Conservation (phyloP, 2,329 filamentous ascomycete species). For the Fusarium bactridioides region DNA sequence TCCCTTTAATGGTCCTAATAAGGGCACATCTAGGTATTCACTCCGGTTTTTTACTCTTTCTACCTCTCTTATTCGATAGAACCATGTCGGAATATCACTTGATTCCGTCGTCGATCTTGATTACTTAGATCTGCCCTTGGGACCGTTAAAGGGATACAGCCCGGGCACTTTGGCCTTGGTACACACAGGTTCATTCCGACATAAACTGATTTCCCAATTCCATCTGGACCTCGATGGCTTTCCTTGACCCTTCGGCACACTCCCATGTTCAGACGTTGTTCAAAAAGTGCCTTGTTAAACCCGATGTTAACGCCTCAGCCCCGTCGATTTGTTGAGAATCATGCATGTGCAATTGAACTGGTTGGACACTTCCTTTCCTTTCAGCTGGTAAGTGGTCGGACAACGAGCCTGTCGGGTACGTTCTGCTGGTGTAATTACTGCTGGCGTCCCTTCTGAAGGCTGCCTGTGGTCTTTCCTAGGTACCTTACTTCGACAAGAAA, state of each 20-base stretch:
- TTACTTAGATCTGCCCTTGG: too few relatives aligned
- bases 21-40: too few relatives aligned
- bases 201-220: neutral
- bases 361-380: neutral
- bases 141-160: neutral
- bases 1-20: too few relatives aligned
- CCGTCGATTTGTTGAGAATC: neutral
- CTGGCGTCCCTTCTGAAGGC: slow-evolving; percentile 1
- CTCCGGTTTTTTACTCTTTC: too few relatives aligned
- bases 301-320: neutral
- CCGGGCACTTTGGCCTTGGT: neutral
- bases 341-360: neutral
- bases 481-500: neutral
- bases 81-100: too few relatives aligned
- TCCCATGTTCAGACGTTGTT: neutral
- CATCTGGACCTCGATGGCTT: neutral
- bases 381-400: slow-evolving; percentile 16
- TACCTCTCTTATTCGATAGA: too few relatives aligned
- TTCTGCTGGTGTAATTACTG: neutral
- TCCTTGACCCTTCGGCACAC: neutral
- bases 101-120: too few relatives aligned
- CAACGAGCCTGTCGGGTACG: neutral
- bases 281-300: neutral
- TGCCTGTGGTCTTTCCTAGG: neutral
- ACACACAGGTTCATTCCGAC: neutral